Evolutionary conservation across 2,329 filamentous ascomycete genomes (phyloP), one percentile per base, ranked within the genome.

Genomic region (Ceratocystis eucalypticola): DNA sequence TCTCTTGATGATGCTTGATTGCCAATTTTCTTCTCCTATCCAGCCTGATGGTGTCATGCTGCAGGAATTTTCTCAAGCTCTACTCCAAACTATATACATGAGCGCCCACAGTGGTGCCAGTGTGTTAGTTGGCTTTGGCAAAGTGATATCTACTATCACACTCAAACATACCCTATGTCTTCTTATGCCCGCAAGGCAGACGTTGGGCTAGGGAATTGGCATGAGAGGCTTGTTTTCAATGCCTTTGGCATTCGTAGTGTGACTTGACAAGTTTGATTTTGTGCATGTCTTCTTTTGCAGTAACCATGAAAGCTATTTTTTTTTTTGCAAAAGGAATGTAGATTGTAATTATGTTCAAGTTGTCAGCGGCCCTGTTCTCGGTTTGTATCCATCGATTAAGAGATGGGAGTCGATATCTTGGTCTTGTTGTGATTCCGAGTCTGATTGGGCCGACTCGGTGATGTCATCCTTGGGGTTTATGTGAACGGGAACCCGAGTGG

Each of bases 1-100:
- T 76, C 45, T 73, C 80, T 81, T 80, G 87, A 89, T 83, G 85
- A 94, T 75, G 90, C 90, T 96, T 90, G 91, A 96, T 91, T 85
- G 91, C 91, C 91, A 96, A 82, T 78, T 76, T 75, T 20, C 10
- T 33, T 33, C 22, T 41, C 41, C 45, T 37, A 22, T 28, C 50
- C 17, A 22, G 3, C 45, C 44, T 53, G 25, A 50, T 8, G 25
- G 17, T 7, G 63, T 62, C 28, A 65, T 67, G 48, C 55, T 65
- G 61, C 57, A 33, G 25, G 28, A 20, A n/a, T 59, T 33, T 8
- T 17, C 20, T 20, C n/a, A n/a, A 17, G 30, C 5, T 37, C 22
- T 25, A 17, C 10, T 4, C 28, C 30, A 17, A 17, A 37, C 55
- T 30, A 59, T 0, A 59, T 3, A 20, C 5, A 37, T 37, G 30